These are phyloP conservation scores for Botrytis hyacinthi DNA, from an alignment of 2,329 filamentous ascomycete species.

Conservation along the genomic window DNA sequence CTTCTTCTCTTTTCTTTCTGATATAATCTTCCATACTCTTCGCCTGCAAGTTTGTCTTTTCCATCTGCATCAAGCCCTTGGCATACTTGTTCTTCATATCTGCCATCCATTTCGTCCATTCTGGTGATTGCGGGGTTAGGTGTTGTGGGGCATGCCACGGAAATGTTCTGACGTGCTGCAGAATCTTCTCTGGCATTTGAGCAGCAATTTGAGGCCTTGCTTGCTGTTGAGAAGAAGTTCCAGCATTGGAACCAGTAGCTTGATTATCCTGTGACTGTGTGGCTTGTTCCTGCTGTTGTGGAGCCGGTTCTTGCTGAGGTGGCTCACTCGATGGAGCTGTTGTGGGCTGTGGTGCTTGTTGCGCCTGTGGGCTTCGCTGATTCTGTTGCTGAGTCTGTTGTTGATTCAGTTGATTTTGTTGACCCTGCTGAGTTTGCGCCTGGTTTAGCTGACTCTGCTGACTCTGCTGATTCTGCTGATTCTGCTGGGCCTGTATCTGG, in stretches of 20 bases:
- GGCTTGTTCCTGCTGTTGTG: slow-evolving; percentile 23
- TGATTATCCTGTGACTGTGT: slow-evolving; percentile 21
- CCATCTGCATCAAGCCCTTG: slow-evolving; percentile 51
- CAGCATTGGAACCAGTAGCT: slow-evolving; percentile 23
- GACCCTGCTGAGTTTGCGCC: slow-evolving; percentile 23
- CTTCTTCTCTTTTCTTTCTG: slow-evolving; percentile 45
- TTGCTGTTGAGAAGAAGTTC: slow-evolving; percentile 23
- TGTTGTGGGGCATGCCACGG: slow-evolving; percentile 47
- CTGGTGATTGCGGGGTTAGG: slow-evolving; percentile 45
- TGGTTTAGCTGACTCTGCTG: slow-evolving; percentile 5
- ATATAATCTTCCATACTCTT: slow-evolving; percentile 45
- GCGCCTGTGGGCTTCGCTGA: slow-evolving; percentile 20
- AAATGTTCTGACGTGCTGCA: slow-evolving; percentile 50
- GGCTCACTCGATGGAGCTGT: background rate
- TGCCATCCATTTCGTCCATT: slow-evolving; percentile 48
- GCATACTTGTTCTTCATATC: slow-evolving; percentile 50
- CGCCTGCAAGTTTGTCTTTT: slow-evolving; percentile 45
- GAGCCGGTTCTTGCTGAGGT: slow-evolving; percentile 7
- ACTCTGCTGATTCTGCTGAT: slow-evolving; percentile 1
- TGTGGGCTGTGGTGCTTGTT: slow-evolving; percentile 19
- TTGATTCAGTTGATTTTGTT: slow-evolving; percentile 23
- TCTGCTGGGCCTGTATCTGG: slow-evolving; percentile 41
- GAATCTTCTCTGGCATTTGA: slow-evolving; percentile 38
- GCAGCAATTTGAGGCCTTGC: slow-evolving; percentile 11
- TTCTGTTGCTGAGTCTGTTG: slow-evolving; percentile 18